Conservation (phyloP, 1,284 basidiomycete species). For the Ustilago lituana region DNA sequence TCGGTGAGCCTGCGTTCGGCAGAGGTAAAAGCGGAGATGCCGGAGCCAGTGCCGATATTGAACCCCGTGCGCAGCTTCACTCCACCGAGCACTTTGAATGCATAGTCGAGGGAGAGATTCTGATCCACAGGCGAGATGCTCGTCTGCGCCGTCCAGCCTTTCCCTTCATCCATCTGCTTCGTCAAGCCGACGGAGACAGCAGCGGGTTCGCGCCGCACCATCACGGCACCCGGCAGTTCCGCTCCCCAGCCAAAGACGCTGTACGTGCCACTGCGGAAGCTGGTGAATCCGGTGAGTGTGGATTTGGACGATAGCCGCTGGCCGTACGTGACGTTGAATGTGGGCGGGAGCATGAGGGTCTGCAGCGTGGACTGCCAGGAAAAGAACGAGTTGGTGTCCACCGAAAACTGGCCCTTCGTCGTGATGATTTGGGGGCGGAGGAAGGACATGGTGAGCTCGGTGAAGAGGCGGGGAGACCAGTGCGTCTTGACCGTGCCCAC, state of each 20-base stretch:
- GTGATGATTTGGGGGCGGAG: constrained; percentile 69
- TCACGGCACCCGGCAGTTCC: constrained; percentile 12
- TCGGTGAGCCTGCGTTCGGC: constrained; percentile 68
- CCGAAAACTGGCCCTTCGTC: constrained; percentile 69
- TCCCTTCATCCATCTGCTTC: constrained; percentile 44
- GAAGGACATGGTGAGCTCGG: constrained; percentile 66
- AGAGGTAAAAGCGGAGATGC: constrained; percentile 58
- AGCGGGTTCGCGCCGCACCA: constrained; percentile 45
- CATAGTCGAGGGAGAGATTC: constrained; percentile 68
- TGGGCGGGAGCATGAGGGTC: constrained; percentile 65
- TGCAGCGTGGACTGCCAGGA: constrained; percentile 64
- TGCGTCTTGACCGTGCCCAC: constrained; percentile 75
- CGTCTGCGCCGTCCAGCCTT: constrained; percentile 59
- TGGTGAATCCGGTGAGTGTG: constrained; percentile 60
- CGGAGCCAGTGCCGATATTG: constrained; percentile 59
- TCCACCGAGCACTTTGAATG: constrained; percentile 68
- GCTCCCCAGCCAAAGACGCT: constrained; percentile 69
- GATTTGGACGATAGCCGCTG: constrained; percentile 65
- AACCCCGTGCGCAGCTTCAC: constrained; percentile 69
- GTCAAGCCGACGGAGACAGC: constrained; percentile 58
- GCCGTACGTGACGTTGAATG: constrained; percentile 69
- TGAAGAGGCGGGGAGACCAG: constrained; percentile 72
- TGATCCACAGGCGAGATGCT: constrained; percentile 48
- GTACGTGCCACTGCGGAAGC: constrained; percentile 69
- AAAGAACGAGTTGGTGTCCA: constrained; percentile 68